phyloP scores from a whole-genome alignment of 306 rosid genomes.

The Luffa acutangula region DNA sequence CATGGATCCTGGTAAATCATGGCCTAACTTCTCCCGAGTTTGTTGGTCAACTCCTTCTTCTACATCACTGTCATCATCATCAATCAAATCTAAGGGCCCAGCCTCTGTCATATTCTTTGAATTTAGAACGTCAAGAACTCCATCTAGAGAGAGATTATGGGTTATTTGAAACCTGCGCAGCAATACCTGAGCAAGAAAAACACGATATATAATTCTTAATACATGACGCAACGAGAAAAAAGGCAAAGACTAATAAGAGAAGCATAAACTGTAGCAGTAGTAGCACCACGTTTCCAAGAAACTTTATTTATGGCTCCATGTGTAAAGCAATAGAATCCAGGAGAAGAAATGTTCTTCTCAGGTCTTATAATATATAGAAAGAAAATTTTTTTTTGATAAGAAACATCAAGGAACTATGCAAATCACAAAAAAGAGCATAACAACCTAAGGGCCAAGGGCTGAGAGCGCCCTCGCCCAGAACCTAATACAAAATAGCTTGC shows the following conservation, averaged over 20 bases:
- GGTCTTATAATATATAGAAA: neutral
- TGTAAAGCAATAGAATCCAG: neutral
- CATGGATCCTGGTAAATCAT: slow-evolving; percentile 74
- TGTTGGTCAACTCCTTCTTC: slow-evolving; percentile 80
- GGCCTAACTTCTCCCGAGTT: slow-evolving; percentile 50
- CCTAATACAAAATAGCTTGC: no score
- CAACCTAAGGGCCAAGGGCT: no score
- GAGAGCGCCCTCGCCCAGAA: no score
- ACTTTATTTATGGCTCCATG: neutral
- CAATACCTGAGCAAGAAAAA: slow-evolving; percentile 46
- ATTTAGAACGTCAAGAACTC: slow-evolving; percentile 83
- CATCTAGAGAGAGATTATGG: slow-evolving; percentile 85
- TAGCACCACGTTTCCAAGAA: neutral
- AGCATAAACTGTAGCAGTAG: neutral
- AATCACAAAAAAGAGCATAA: no score
- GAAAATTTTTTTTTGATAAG: no score
- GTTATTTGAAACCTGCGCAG: slow-evolving; percentile 81
- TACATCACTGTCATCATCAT: slow-evolving; percentile 60
- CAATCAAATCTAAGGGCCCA: slow-evolving; percentile 84
- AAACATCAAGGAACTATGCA: no score
- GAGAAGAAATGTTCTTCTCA: neutral
- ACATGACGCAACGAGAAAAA: neutral
- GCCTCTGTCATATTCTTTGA: slow-evolving; percentile 92
- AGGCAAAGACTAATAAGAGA: neutral
- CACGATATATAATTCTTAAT: slow-evolving; percentile 4